A percentile compares a stretch with the other conserved stretches of the same genome.
Conservation (phyloP, 352 stramenopile genomes). For the Phytophthora pistaciae region DNA sequence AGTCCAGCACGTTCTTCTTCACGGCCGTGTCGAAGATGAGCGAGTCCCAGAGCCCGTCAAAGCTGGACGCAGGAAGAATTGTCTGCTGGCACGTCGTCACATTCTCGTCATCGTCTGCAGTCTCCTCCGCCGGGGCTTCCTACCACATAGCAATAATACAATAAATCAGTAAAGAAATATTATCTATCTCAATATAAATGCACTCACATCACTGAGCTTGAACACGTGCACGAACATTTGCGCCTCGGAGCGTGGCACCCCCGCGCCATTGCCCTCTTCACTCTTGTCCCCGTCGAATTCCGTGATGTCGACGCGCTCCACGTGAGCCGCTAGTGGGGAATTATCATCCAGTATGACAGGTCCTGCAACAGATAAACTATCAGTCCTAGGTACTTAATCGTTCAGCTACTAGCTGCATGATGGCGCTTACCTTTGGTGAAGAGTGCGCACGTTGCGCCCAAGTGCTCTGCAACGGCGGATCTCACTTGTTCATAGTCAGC, state of each 20-base stretch:
- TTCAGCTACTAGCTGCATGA: not conserved
- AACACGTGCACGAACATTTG: constrained; percentile 76
- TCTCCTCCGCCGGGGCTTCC: constrained; percentile 78
- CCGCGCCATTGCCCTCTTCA: not conserved
- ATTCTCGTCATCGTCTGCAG: constrained; percentile 82
- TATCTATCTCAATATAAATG: not conserved
- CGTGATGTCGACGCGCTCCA: constrained; percentile 51
- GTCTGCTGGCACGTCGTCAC: constrained; percentile 85
- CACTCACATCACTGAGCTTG: constrained; percentile 69
- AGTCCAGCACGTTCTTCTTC: constrained; percentile 88
- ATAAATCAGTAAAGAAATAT: not conserved
- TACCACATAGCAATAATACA: constrained; percentile 23
- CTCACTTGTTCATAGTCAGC: constrained; percentile 47
- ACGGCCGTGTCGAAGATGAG: constrained; percentile 88
- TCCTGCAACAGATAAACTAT: constrained; percentile 31
- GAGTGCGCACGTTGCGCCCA: constrained; percentile 31
- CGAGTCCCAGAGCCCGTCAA: constrained; percentile 85
- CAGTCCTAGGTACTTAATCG: not conserved
- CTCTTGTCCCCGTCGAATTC: constrained; percentile 41
- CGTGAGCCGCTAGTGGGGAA: constrained; percentile 38
- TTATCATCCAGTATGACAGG: constrained; percentile 30
- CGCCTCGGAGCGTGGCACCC: constrained; percentile 42
- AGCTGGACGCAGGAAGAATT: constrained; percentile 63
- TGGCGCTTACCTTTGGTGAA: constrained; percentile 37
- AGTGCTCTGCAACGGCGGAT: constrained; percentile 29